Conservation (phyloP, 768 basidiomycete genomes). For the Udeniomyces megalosporus region DNA sequence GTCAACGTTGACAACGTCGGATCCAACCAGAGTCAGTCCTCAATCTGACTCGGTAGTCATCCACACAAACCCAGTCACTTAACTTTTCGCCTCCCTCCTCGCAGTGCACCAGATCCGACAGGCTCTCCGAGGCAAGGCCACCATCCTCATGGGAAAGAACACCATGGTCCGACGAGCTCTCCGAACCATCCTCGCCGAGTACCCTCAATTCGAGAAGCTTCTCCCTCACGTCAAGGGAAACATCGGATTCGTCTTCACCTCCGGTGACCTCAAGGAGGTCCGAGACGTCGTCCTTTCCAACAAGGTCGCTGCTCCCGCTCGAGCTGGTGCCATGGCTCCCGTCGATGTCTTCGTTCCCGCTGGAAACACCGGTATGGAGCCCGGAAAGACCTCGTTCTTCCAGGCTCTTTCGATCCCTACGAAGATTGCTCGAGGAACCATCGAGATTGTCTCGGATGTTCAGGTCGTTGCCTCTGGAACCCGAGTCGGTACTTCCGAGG, state of each 20-base stretch:
- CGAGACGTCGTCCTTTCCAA: conserved; percentile 86
- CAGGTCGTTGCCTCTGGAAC: conserved; percentile 83
- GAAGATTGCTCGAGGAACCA: conserved; percentile 99
- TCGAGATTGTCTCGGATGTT: conserved; percentile 95
- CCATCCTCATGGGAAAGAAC: conserved; percentile 99
- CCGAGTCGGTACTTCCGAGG: conserved; percentile 93
- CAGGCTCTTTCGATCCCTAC: conserved; percentile 98
- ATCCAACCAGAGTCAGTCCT: conserved; percentile 63
- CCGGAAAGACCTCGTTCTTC: conserved; percentile 99
- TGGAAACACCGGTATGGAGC: conserved; percentile 99
- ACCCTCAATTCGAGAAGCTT: conserved; percentile 88
- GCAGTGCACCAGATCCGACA: conserved; percentile 27
- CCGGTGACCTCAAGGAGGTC: conserved; percentile 77
- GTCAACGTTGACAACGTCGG: conserved; percentile 99
- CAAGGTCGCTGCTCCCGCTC: conserved; percentile 96
- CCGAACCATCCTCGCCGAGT: conserved; percentile 72
- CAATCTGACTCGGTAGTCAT: conserved; percentile 34
- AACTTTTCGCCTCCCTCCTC: background rate
- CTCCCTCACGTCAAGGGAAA: conserved; percentile 92
- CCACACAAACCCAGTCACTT: conserved; percentile 37
- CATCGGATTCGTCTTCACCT: conserved; percentile 98
- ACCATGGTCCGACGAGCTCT: conserved; percentile 99
- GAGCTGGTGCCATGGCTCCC: conserved; percentile 91
- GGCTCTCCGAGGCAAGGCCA: conserved; percentile 86
- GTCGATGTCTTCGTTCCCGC: conserved; percentile 81